Conservation (phyloP, 768 basidiomycete species). For the Lyophyllum atratum region DNA sequence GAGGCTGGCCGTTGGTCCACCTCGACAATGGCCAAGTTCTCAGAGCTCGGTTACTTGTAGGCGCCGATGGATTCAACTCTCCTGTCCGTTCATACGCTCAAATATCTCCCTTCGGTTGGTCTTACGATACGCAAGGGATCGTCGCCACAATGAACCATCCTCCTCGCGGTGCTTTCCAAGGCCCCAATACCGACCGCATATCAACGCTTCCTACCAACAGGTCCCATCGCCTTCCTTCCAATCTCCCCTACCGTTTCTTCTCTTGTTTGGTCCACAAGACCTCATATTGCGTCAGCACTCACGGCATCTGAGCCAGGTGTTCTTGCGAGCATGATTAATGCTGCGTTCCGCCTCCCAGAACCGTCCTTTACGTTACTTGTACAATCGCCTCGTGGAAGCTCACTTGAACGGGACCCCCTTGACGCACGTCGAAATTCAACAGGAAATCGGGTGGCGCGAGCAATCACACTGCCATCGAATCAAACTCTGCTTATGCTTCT, state of each 20-base stretch:
- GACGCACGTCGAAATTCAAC: slow-evolving; percentile 47
- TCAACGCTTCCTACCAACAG: slow-evolving; percentile 93
- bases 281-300: slow-evolving; percentile 71
- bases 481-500: slow-evolving; percentile 64
- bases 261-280: slow-evolving; percentile 92
- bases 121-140: slow-evolving; percentile 85
- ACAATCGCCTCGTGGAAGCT: slow-evolving; percentile 59
- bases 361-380: slow-evolving; percentile 70
- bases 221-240: slow-evolving; percentile 94
- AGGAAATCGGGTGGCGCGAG: slow-evolving; percentile 77
- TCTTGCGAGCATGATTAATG: slow-evolving; percentile 80
- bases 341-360: slow-evolving; percentile 84
- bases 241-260: slow-evolving; percentile 78
- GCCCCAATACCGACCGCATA: slow-evolving; percentile 81
- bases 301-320: slow-evolving; percentile 64
- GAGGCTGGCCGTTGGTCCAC: slow-evolving; percentile 79
- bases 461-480: slow-evolving; percentile 64
- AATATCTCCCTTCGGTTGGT: slow-evolving; percentile 89
- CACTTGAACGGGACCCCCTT: slow-evolving; percentile 46
- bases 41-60: slow-evolving; percentile 74
- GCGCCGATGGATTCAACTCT: slow-evolving; percentile 95
- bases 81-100: slow-evolving; percentile 87
- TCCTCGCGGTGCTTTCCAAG: slow-evolving; percentile 61
- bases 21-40: slow-evolving; percentile 69
- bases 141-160: slow-evolving; percentile 86